Evolutionary conservation across 768 basidiomycete species (phyloP), one percentile per base, ranked within the genome.

Genomic region (Chiua virens): DNA sequence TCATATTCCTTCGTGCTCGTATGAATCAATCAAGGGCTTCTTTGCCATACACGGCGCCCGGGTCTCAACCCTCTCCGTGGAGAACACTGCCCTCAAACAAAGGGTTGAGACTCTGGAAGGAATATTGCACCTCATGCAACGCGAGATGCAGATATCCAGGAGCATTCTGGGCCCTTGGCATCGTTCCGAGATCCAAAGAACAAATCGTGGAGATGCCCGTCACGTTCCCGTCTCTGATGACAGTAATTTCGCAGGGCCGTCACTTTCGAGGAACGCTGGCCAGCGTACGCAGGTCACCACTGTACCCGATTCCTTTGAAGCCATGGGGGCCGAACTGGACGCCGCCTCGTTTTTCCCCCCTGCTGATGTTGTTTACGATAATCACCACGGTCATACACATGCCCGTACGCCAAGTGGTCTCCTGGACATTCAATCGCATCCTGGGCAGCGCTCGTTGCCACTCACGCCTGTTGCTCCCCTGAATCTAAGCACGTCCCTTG

Each of bases 141-240:
- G 73, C 35, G 89, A 93, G 54, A 72, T 90, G 62, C 71, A 73
- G 10, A 68, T 70, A 8, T 73, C 82, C 28, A 81, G 78, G 61
- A 68, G 59, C n/a, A 80, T 78, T 6, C 66, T 93, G 15, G 87
- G 87, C 0, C 89, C 83, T 0, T 86, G 85, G 85, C 82, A 75
- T 59, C 64, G 71, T 21, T 65, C 73, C 21, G 74, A 69, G 21
- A 73, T 27, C 58, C 64, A 57, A 38, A 64, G 59, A 44, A 51
- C 55, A 46, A 53, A 34, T 45, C 60, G 36, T 52, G 45, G 47
- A 18, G 56, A 57, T 38, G 27, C 15, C n/a, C 63, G 23, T 21
- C 45, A 41, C 15, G 37, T 28, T 39, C 61, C 52, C 11, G 47
- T 38, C 43, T 25, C 55, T 14, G 56, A 62, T 28, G 53, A 57